Base-by-base conservation (phyloP, 164 flowering plant species). In the Stephania cephalantha region DNA sequence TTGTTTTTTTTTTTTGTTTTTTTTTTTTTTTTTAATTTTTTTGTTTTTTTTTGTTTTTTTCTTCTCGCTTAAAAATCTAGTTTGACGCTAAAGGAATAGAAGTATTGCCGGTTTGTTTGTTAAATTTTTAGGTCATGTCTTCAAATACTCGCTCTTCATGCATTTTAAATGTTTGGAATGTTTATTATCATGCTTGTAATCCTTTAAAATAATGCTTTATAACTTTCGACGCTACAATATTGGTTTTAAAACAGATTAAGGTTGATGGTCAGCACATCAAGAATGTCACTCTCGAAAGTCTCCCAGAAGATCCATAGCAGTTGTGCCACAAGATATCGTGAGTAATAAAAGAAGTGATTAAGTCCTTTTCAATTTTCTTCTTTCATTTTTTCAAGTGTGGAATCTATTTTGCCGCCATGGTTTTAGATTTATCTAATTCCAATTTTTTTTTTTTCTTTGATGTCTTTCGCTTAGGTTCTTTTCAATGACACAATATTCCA, bases 281-380 rank as follows among this genome's bases (percentile, higher is more conserved):
- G 69, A 83, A 84, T 55, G 90, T 95, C 15, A 93, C 94, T 45
- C 84, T 90, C 52, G 87, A 84, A 52, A 92, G 97, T 78, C 89
- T 95, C 35, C 87, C n/a, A n/a, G 99, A 50, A 85, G 84, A 72
- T 87, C 92, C 50, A 87, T 93, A 78, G 99, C 97, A 72, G 92
- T 95, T 83, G 99, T 95, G 20, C 99, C 99, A 29, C 98, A 95
- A 77, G 99, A 95, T 81, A 91, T 96, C 48, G 99, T 95, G 84
- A 82, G 89, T 83, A 48, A 48, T 17, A 8, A 48, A 29, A 50
- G 29, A 46, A 68, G 15, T 15, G n/a, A 31, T 31, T 45, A 25
- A 25, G 25, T 29, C 5, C 20, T 52, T 22, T 73, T 44, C 29
- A 45, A 1, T 71, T 52, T 11, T 20, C 72, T 67, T 68, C 8